Conservation (phyloP, 2,329 filamentous ascomycete species). For the Zymoseptoria tritici region DNA sequence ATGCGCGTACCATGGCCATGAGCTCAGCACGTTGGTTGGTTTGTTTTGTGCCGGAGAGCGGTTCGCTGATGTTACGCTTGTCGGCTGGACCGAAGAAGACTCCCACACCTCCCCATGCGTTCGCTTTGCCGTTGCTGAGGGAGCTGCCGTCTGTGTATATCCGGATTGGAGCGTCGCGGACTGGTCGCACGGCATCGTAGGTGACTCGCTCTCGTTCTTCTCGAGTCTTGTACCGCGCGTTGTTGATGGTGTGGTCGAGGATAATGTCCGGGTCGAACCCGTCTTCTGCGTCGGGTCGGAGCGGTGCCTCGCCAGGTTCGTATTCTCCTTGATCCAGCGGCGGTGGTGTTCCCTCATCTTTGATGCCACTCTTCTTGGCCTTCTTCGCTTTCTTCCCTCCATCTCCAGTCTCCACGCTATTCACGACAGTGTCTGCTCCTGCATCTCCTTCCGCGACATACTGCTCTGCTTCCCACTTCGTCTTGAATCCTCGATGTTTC, state of each 20-base stretch:
- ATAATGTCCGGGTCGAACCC: conserved; percentile 54
- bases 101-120: conserved; percentile 54
- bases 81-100: conserved; percentile 56
- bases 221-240: conserved; percentile 49
- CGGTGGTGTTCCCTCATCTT: conserved; percentile 17
- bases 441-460: conserved; percentile 51
- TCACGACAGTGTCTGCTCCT: conserved; percentile 11
- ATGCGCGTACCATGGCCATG: conserved; percentile 74
- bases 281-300: conserved; percentile 51
- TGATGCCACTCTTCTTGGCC: conserved; percentile 31
- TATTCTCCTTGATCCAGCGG: conserved; percentile 29
- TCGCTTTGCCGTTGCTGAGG: conserved; percentile 49
- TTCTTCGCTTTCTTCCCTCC: conserved; percentile 34
- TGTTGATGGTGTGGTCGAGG: conserved; percentile 47
- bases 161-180: conserved; percentile 41
- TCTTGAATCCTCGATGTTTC: conserved; percentile 45
- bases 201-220: conserved; percentile 43
- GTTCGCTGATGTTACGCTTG: conserved; percentile 61
- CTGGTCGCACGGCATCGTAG: conserved; percentile 35
- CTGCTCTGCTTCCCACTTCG: conserved; percentile 61
- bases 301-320: conserved; percentile 48
- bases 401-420: conserved; percentile 14
- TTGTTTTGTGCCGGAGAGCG: conserved; percentile 64
- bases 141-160: conserved; percentile 60
- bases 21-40: conserved; percentile 97